Base-by-base conservation (phyloP, 305 asterid genomes). In the Fraxinus nigra region DNA sequence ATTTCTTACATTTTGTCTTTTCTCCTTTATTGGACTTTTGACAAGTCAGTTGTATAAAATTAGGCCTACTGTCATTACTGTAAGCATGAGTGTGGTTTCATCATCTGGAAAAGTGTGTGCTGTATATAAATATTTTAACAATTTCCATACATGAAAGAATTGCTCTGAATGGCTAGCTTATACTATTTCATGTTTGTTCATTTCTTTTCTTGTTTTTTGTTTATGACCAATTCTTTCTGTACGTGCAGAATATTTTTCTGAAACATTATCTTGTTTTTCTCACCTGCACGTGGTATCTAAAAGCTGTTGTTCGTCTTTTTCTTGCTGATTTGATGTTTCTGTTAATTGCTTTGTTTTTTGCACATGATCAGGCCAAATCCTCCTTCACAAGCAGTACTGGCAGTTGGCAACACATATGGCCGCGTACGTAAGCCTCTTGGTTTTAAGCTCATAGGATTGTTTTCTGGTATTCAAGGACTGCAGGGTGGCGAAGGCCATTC, bases 381-480 rank as follows among this genome's bases (percentile, higher is more conserved):
- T 84, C 99, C 99, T 76, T 93, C 98, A 76, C 99, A 97, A 88
- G 90, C 98, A 48, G 99, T 94, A 54, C 82, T 97, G 85, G 94
- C 99, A 81, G 98, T 97, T 85, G 92, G 91, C 86, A 92, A 85
- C 87, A 85, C 91, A 79, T 97, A 97, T 87, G 99, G 98, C 54
- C 98, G 99, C 75, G 99, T 91, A 40, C 88, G 94, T 84, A 97
- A 92, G 88, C 98, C 99, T 79, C 90, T 92, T 85, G 97, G 96
- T 70, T 97, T 90, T 89, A 87, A 89, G 92, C 90, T 92, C 77
- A 87, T 97, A 80, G 95, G 97, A 67, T 77, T 83, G 14, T 92
- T 94, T 87, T 92, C 97, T 59, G 85, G 89, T 80, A 83, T 88
- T 86, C 92, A 82, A 87, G 90, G 89, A 81, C 87, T 84, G 81